Percentiles rank a stretch among this genome's conserved stretches.
Conservation (phyloP, 257 asterid species). For the Thymus mandschuricus region DNA sequence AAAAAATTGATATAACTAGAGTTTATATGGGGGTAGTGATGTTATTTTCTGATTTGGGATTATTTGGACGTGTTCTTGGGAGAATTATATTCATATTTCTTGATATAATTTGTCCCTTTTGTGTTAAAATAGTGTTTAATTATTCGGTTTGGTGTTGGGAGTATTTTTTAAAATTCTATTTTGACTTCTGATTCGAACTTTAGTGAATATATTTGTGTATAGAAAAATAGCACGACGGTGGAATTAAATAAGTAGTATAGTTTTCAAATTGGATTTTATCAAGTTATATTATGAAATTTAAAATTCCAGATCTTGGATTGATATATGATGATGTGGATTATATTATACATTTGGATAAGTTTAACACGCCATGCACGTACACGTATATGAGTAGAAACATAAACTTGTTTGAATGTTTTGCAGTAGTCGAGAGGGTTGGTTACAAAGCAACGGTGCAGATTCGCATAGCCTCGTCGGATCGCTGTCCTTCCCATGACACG, state of each 20-base stretch:
- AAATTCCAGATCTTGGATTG: too few species aligned
- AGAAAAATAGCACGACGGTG: not conserved
- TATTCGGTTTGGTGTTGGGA: constrained; percentile 10
- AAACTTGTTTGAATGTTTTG: constrained; percentile 10
- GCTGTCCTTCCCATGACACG: constrained; percentile 54
- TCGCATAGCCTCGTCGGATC: constrained; percentile 52
- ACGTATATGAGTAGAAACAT: too few species aligned
- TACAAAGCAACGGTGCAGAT: constrained; percentile 55
- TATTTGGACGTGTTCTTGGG: constrained; percentile 24
- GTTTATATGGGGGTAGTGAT: not conserved
- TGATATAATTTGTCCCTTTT: constrained; percentile 12
- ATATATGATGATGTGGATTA: too few species aligned
- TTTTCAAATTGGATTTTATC: too few species aligned
- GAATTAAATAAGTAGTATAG: too few species aligned
- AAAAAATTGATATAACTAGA: not conserved
- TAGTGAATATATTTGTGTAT: not conserved
- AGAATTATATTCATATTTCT: constrained; percentile 1
- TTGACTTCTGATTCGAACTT: constrained; percentile 15
- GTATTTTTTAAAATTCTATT: not conserved
- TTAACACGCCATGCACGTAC: too few species aligned
- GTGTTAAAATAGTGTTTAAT: constrained; percentile 20
- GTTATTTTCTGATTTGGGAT: not conserved
- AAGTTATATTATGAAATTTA: too few species aligned
- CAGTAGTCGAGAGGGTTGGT: constrained; percentile 78
- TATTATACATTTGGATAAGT: too few species aligned